Evolutionary conservation across 352 stramenopile species (phyloP), one percentile per base, ranked within the genome.

Genomic region (Phytophthora macrochlamydospora): DNA sequence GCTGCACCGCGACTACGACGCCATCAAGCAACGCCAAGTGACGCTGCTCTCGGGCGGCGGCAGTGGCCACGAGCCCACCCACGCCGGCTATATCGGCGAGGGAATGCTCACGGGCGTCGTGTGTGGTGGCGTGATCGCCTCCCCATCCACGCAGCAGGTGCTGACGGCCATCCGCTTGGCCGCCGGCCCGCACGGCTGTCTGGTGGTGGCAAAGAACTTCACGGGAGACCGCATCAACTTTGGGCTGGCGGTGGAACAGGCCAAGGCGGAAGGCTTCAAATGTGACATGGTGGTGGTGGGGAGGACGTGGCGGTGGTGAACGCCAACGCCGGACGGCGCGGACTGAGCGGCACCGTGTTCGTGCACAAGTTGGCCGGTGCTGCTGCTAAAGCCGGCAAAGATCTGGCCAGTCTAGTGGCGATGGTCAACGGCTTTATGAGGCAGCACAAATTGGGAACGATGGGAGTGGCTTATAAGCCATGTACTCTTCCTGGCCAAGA

Each of bases 141-240:
- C 87, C 46, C 98, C 98, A 4, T 93, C 90, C 43, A 97, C 97
- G 18, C 82, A 90, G 51, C 90, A 97, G 49, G 95, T 99, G 55
- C 82, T 99, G 18, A 87, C 90, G 8, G 97, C 97, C n/a, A 99
- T 99, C 75, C 90, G 93, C 33, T 82, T 96, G 28, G 81, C 87
- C 30, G 73, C 84, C 1, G 88, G 87, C 0, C 75, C 81, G 3
- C 83, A 90, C 42, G 96, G 97, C 43, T 98, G 94, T 61, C 76
- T 99, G 5, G 65, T 99, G 2, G 91, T 99, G 51, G 95, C 99
- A 32, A 99, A 99, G 85, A 99, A 99, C 83, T 99, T 99, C 87
- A 99, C 97, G 2, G 97, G 98, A 29, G 98, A 99, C 79, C 87
- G 96, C 43, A 83, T 99, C 42, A 99, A 99, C 81, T 99, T 99